Evolutionary conservation across 768 basidiomycete species (phyloP).

Genomic region (Paxillus involutus): DNA sequence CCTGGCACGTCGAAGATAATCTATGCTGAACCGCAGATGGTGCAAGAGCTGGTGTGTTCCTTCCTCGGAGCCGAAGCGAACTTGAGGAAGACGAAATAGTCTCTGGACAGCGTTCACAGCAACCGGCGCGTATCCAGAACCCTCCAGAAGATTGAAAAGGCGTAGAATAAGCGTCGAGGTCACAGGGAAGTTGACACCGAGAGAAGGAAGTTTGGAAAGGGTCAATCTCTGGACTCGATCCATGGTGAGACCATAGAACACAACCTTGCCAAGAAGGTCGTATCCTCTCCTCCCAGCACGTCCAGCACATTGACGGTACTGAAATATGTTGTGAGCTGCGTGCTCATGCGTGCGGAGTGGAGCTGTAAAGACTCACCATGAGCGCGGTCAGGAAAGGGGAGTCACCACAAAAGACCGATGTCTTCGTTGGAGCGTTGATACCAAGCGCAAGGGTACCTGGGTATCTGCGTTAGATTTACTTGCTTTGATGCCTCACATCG

Average conservation of each 20-base stretch:
- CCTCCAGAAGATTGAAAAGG: conserved; percentile 63
- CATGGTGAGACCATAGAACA: conserved; percentile 69
- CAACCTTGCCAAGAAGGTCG: conserved; percentile 67
- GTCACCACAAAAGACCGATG: conserved; percentile 63
- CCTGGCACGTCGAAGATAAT: conserved; percentile 60
- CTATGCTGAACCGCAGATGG: conserved; percentile 68
- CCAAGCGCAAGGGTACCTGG: conserved; percentile 69
- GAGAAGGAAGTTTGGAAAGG: conserved; percentile 60
- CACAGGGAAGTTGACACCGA: conserved; percentile 64
- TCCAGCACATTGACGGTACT: conserved; percentile 76
- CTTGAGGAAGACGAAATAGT: conserved; percentile 55
- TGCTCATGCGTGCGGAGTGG: neutral
- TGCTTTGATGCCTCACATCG: neutral
- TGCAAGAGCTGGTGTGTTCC: conserved; percentile 60
- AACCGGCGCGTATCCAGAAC: conserved; percentile 49
- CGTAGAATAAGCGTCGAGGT: conserved; percentile 66
- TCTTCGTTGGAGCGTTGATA: conserved; percentile 73
- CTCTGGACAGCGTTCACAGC: conserved; percentile 52
- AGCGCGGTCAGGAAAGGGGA: conserved; percentile 61
- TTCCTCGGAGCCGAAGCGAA: conserved; percentile 55
- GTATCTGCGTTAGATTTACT: neutral
- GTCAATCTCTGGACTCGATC: conserved; percentile 64
- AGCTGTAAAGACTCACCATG: conserved; percentile 42
- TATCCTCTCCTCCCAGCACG: conserved; percentile 73
- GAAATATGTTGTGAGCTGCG: conserved; percentile 3